phyloP scores from a whole-genome alignment of 768 basidiomycete genomes.

The Saitozyma podzolica region DNA sequence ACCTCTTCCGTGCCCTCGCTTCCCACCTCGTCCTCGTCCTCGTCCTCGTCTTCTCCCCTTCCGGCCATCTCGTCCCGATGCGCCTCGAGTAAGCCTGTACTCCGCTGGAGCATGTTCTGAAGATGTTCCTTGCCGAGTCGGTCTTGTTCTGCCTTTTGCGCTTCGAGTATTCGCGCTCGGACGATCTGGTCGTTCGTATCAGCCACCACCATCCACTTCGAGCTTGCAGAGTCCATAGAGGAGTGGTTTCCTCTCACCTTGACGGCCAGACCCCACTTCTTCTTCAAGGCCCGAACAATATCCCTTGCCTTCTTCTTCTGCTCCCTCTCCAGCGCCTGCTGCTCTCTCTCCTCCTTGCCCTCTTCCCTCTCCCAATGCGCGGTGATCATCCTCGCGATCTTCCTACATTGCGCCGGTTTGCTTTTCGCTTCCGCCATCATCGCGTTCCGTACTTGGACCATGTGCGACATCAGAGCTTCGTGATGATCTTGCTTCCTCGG shows the following conservation, averaged over 20 bases:
- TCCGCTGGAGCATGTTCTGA: constrained; percentile 85
- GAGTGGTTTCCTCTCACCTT: constrained; percentile 30
- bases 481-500: constrained; percentile 47
- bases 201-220: constrained; percentile 10
- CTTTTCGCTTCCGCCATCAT: constrained; percentile 54
- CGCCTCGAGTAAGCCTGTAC: constrained; percentile 78
- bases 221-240: too few relatives aligned
- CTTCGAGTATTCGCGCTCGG: constrained; percentile 57
- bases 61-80: constrained; percentile 70
- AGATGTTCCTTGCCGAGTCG: constrained; percentile 79
- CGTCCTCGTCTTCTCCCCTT: constrained; percentile 28
- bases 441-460: constrained; percentile 45
- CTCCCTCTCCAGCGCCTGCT: constrained; percentile 66
- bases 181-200: constrained; percentile 26
- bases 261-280: constrained; percentile 86
- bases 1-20: constrained; percentile 1
- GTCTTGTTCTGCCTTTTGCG: constrained; percentile 72
- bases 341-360: constrained; percentile 64
- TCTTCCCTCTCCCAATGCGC: constrained; percentile 73
- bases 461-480: constrained; percentile 52
- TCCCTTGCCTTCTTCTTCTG: constrained; percentile 68
- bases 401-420: constrained; percentile 53
- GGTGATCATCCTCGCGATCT: constrained; percentile 67
- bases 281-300: constrained; percentile 67
- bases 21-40: constrained; percentile 9